Evolutionary conservation across 192 early-diverging fungal species (phyloP), one percentile per base, ranked within the genome.

Genomic region (Backusella liffmaniae): DNA sequence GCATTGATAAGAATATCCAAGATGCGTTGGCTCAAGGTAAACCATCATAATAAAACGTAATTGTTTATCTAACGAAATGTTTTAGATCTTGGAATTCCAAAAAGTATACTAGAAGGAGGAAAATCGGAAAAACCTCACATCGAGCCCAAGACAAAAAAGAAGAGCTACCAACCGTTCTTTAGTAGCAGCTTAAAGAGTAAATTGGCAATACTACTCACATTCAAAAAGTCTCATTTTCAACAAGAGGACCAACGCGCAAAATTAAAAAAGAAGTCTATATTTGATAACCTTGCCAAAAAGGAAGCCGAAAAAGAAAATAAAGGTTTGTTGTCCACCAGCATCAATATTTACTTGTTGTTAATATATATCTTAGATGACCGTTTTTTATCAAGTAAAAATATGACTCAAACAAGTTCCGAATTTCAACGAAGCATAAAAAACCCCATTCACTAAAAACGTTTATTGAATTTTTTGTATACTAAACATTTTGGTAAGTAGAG

Each of bases 21-120:
- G 73, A 71, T 1, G 26, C 69, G 49, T 39, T 79, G 13, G 68
- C 78, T 2, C 73, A 79, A 72, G 78, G 78, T 79, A 74, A 12
- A 5, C 16, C 1, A 5, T 49, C 4, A 26, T 29, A 26, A 29
- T 32, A 62, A 2, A 26, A 0, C 26, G 9, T 62, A 62, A 29
- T 62, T 62, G 26, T 29, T 62, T 62, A 62, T 29, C 26, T 23
- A 26, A 23, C 21, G 12, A 29, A 29, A 9, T 62, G 26, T 13
- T 26, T 62, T 62, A 62, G 56, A 62, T 62, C 56, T 62, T 62
- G 56, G 56, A 62, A 62, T 62, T 29, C 56, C 56, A 62, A 62
- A 62, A 23, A 62, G 23, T 29, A 62, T 62, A 62, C 23, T 62
- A 26, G 56, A 62, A 62, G 56, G 10, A 62, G 56, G 12, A 62